Evolutionary conservation across 139 green algal genomes (phyloP).

Genomic region (Raphidocelis subcapitata): DNA sequence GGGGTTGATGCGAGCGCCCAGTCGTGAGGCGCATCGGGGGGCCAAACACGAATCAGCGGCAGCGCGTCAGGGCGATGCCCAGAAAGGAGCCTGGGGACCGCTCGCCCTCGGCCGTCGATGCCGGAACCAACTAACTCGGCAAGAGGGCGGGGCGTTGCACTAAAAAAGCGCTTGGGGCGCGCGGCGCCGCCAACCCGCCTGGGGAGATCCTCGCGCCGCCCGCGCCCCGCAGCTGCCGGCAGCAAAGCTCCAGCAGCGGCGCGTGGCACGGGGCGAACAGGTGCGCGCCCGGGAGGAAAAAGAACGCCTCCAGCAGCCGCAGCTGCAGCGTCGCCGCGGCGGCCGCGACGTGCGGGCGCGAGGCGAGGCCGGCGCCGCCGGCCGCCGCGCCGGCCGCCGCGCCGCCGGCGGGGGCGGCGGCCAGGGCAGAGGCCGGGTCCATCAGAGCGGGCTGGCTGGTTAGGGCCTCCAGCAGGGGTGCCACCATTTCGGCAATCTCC

Average conservation of each 20-base stretch:
- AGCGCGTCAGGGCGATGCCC: too few relatives aligned
- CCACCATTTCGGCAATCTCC: slow-evolving; percentile 27
- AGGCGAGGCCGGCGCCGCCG: neutral
- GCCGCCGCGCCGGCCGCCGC: neutral
- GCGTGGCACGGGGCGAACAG: slow-evolving; percentile 48
- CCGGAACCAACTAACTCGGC: too few relatives aligned
- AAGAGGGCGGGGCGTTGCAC: neutral
- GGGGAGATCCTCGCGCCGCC: slow-evolving; percentile 5
- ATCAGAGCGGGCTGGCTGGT: slow-evolving; percentile 17
- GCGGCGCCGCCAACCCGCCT: neutral
- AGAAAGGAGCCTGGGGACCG: too few relatives aligned
- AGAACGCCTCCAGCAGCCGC: slow-evolving; percentile 68
- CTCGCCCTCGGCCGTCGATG: too few relatives aligned
- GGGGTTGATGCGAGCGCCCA: too few relatives aligned
- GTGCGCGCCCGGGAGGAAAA: slow-evolving; percentile 40
- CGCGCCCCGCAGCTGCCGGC: slow-evolving; percentile 36
- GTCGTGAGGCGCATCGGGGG: too few relatives aligned
- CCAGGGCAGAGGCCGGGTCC: slow-evolving; percentile 16
- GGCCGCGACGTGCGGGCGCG: slow-evolving; percentile 26
- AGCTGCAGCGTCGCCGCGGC: slow-evolving; percentile 62
- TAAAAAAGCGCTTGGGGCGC: neutral
- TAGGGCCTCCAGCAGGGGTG: slow-evolving; percentile 39
- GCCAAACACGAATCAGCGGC: too few relatives aligned
- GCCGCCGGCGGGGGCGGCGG: neutral
- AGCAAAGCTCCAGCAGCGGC: slow-evolving; percentile 58